Conservation (phyloP, 1,284 basidiomycete genomes). For the Volvariella volvacea region DNA sequence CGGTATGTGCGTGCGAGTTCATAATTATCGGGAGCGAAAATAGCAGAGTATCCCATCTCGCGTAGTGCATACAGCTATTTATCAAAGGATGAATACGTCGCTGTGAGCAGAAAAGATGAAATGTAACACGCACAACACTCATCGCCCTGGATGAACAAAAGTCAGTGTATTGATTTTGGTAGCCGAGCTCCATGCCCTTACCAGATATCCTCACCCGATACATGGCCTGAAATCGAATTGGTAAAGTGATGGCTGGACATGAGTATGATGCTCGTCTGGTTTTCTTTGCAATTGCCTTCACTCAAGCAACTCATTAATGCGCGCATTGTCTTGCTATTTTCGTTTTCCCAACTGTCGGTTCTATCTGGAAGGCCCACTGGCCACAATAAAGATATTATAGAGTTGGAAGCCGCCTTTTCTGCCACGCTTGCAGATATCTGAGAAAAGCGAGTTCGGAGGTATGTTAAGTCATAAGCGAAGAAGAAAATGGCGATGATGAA, state of each 20-base stretch:
- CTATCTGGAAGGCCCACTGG: conserved; percentile 2
- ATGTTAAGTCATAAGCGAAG: too few species aligned
- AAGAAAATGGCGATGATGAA: too few species aligned
- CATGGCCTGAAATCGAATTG: background rate
- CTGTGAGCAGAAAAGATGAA: too few species aligned
- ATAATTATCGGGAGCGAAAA: conserved; percentile 2
- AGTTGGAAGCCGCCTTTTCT: too few species aligned
- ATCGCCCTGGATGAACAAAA: background rate
- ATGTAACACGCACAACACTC: background rate
- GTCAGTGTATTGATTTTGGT: background rate
- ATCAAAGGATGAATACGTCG: too few species aligned
- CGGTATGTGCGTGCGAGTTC: conserved; percentile 5
- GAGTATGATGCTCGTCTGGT: background rate
- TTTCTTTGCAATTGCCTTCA: background rate
- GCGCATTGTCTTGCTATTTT: conserved; percentile 1
- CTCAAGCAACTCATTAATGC: background rate
- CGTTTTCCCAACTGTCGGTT: conserved; percentile 6
- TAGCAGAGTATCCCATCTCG: background rate
- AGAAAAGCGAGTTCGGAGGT: too few species aligned
- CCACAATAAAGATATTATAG: conserved; percentile 1
- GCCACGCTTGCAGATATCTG: too few species aligned
- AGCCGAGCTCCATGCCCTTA: background rate
- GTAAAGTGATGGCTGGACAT: background rate
- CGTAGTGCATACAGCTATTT: background rate
- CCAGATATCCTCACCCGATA: conserved; percentile 1